A percentile compares a stretch with the other conserved stretches of the same genome.
Evolutionary conservation across 768 basidiomycete species (phyloP).

Genomic region (Neoboletus brunneissimus): DNA sequence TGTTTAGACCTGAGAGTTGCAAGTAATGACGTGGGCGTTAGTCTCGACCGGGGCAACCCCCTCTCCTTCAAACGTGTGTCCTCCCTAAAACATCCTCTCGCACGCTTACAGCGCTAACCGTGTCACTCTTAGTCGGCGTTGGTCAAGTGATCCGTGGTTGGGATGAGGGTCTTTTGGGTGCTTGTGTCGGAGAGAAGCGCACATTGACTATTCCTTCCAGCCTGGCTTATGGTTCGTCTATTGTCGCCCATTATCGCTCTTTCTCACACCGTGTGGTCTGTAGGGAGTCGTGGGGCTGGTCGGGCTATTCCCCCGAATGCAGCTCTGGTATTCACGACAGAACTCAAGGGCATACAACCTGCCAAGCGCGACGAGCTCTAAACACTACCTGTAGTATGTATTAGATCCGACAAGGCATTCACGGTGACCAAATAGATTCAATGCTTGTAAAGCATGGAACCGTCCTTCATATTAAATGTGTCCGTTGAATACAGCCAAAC

Average conservation of each 20-base stretch:
- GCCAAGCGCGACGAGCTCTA: constrained; percentile 55
- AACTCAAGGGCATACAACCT: constrained; percentile 65
- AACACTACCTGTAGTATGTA: not conserved
- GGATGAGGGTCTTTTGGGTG: constrained; percentile 79
- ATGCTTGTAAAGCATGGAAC: not conserved
- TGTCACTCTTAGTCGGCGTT: constrained; percentile 53
- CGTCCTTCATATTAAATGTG: not conserved
- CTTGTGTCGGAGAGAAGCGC: constrained; percentile 88
- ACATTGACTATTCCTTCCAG: constrained; percentile 80
- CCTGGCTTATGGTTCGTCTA: constrained; percentile 75
- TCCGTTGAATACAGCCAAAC: not conserved
- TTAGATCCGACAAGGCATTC: not conserved
- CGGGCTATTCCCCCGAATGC: constrained; percentile 74
- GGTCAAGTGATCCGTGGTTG: constrained; percentile 85
- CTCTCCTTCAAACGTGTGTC: constrained; percentile 73
- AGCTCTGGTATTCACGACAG: constrained; percentile 83
- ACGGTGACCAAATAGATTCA: not conserved
- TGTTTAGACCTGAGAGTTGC: not conserved
- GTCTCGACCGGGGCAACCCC: constrained; percentile 70
- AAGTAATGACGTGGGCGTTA: constrained; percentile 24
- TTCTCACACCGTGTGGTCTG: not conserved
- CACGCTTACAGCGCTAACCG: not conserved
- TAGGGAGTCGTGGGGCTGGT: constrained; percentile 76
- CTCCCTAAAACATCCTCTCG: not conserved
- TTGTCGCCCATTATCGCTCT: not conserved